These are phyloP conservation scores for Ramularia endophylla DNA, from an alignment of 2,329 filamentous ascomycete genomes.

Conservation along the genomic window DNA sequence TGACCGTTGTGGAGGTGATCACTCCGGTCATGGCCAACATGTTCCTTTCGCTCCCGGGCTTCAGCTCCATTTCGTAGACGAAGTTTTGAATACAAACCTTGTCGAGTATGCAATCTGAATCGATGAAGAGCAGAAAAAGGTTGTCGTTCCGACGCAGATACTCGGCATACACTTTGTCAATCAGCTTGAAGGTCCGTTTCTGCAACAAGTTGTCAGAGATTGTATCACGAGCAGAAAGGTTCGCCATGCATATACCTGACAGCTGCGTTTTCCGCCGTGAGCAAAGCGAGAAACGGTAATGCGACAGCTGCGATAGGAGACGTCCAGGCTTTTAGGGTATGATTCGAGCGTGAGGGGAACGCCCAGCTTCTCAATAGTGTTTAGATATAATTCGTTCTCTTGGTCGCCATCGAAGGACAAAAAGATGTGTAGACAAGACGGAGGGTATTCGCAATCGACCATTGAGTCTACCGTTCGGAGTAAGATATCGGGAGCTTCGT, in stretches of 20 bases:
- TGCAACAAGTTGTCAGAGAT: conserved; percentile 44
- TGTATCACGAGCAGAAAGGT: too few species aligned
- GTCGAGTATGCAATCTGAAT: conserved; percentile 94
- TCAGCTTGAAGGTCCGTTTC: conserved; percentile 85
- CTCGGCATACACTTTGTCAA: conserved; percentile 83
- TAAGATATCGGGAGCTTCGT: conserved; percentile 78
- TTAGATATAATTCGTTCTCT: conserved; percentile 82
- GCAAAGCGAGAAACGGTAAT: conserved; percentile 89
- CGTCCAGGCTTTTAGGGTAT: conserved; percentile 86
- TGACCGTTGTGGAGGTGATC: conserved; percentile 88
- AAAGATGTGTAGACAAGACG: conserved; percentile 89
- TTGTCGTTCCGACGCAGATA: conserved; percentile 87
- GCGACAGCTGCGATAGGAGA: conserved; percentile 72
- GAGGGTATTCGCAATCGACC: conserved; percentile 88
- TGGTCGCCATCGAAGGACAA: conserved; percentile 89
- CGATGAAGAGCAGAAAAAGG: conserved; percentile 92
- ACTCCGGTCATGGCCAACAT: conserved; percentile 98
- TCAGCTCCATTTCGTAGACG: conserved; percentile 97
- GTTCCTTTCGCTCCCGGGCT: conserved; percentile 81
- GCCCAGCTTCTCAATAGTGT: conserved; percentile 77
- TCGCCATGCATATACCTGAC: conserved; percentile 38
- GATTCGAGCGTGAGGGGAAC: conserved; percentile 69
- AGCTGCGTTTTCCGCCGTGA: conserved; percentile 89
- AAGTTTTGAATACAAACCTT: conserved; percentile 92
- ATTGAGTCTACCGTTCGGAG: conserved; percentile 85